Conservation (phyloP, 331 rosid genomes). For the Saraca asoca region DNA sequence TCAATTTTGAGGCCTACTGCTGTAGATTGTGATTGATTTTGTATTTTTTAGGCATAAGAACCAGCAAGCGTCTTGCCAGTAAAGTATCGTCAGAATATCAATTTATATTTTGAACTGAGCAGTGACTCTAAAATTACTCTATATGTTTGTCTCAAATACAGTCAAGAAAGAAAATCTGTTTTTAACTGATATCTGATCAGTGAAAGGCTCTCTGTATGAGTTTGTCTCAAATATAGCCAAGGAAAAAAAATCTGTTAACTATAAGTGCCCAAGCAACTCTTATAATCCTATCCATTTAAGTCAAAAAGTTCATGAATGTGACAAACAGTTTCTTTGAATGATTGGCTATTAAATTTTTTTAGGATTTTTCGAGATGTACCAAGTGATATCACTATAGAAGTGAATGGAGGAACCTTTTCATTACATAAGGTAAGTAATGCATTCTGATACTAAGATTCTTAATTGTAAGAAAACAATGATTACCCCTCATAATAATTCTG, state of each 20-base stretch:
- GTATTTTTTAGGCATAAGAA: too few relatives aligned
- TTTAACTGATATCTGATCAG: not conserved
- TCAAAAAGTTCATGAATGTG: not conserved
- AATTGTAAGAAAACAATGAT: slow-evolving; percentile 4
- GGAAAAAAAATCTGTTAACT: not conserved
- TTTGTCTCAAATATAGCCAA: not conserved
- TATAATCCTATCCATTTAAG: slow-evolving; percentile 13
- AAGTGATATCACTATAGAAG: slow-evolving; percentile 88
- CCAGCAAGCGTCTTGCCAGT: too few relatives aligned
- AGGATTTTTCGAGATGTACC: slow-evolving; percentile 99
- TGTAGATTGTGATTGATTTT: too few relatives aligned
- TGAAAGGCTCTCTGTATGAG: not conserved
- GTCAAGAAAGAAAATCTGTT: too few relatives aligned
- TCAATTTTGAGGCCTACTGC: too few relatives aligned
- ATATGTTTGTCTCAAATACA: too few relatives aligned
- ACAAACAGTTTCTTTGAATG: slow-evolving; percentile 21
- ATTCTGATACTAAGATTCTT: slow-evolving; percentile 1
- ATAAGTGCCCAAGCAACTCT: not conserved
- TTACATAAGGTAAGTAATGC: slow-evolving; percentile 68
- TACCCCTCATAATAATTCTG: slow-evolving; percentile 14
- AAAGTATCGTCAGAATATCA: too few relatives aligned
- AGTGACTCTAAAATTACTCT: too few relatives aligned
- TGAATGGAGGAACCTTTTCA: slow-evolving; percentile 72
- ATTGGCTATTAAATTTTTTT: slow-evolving; percentile 35
- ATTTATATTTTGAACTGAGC: too few relatives aligned